Base-by-base conservation (phyloP, 2,329 filamentous ascomycete species). In the Cladosporium sp. region DNA sequence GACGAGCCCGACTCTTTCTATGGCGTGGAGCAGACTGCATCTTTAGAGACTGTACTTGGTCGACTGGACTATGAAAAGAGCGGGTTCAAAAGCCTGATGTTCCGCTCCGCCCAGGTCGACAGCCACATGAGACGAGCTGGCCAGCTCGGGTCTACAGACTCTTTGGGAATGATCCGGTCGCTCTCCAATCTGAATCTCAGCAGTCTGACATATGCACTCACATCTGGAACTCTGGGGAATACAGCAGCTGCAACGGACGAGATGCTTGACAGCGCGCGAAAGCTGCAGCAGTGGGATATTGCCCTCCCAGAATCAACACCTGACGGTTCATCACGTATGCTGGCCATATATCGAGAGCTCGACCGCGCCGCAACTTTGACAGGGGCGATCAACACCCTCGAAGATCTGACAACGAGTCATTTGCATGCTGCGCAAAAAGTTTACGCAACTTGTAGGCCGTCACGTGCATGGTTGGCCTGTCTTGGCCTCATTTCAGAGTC, bases 1-100 rank as follows among this genome's bases (percentile, higher is more conserved):
- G 91, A 96, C 62, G 94, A 99, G 61, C 92, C 91, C 1, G 93
- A 99, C 66, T 85, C 90, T 0, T 98, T 95, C 66, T 98, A 98
- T 63, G 94, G 93, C 3, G 78, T 96, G 7, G 81, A 88, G 36
- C 86, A 94, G 66, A 80, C 81, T 35, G 80, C 89, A 6, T 90
- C 83, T 51, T 71, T 98, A 13, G 75, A 79, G 13, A 88, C 85
- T 9, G 85, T 97, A 1, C 74, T 97, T 52, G 80, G 85, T 43
- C 84, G 88, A 8, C 77, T 97, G 4, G 89, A 95, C 57, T 92
- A 96, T 63, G 93, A 98, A 69, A 84, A 84, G 43, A 85, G 95
- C 58, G 91, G 91, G 0, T 76, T 84, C 43, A 95, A 94, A 63
- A 92, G 87, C 56, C 77, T 98, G 15, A 84, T 93, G 19, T 95